phyloP scores from a whole-genome alignment of 768 basidiomycete genomes.

The Boletus huronensis region DNA sequence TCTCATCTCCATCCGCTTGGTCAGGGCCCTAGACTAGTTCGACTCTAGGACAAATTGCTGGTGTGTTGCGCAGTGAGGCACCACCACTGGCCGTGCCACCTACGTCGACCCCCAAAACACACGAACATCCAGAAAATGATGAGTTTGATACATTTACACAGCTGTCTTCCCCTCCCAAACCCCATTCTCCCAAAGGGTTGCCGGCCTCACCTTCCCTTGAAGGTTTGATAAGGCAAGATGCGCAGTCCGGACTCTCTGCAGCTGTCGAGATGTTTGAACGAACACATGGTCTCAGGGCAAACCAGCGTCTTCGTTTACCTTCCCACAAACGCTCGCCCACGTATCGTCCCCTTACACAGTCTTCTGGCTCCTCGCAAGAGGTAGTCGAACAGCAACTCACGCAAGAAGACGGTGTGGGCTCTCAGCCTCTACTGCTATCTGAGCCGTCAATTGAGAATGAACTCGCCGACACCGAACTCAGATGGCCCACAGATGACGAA shows the following conservation, averaged over 20 bases:
- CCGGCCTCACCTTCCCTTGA: slow-evolving; percentile 24
- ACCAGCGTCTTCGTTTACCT: not conserved
- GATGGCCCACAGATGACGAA: slow-evolving; percentile 29
- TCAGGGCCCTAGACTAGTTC: slow-evolving; percentile 1
- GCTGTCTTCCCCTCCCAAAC: slow-evolving; percentile 20
- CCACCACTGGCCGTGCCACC: not conserved
- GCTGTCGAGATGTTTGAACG: slow-evolving; percentile 22
- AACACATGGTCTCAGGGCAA: slow-evolving; percentile 1
- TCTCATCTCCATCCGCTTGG: not conserved
- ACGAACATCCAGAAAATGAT: not conserved
- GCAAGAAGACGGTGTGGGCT: slow-evolving; percentile 31
- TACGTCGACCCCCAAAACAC: not conserved
- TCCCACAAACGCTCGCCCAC: slow-evolving; percentile 5
- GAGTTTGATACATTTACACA: slow-evolving; percentile 18
- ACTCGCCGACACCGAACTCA: slow-evolving; percentile 19
- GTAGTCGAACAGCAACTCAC: slow-evolving; percentile 50
- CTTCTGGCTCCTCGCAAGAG: slow-evolving; percentile 37
- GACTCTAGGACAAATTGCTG: slow-evolving; percentile 3
- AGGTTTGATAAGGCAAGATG: slow-evolving; percentile 9
- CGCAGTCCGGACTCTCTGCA: slow-evolving; percentile 4
- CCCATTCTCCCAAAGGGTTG: slow-evolving; percentile 7
- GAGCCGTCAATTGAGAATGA: slow-evolving; percentile 6
- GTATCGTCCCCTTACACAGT: slow-evolving; percentile 17
- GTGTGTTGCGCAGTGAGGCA: not conserved
- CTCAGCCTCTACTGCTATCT: not conserved